A percentile compares a stretch with the other conserved stretches of the same genome.
Conservation (phyloP, 805 yeast species). For the Lipomyces orientalis region DNA sequence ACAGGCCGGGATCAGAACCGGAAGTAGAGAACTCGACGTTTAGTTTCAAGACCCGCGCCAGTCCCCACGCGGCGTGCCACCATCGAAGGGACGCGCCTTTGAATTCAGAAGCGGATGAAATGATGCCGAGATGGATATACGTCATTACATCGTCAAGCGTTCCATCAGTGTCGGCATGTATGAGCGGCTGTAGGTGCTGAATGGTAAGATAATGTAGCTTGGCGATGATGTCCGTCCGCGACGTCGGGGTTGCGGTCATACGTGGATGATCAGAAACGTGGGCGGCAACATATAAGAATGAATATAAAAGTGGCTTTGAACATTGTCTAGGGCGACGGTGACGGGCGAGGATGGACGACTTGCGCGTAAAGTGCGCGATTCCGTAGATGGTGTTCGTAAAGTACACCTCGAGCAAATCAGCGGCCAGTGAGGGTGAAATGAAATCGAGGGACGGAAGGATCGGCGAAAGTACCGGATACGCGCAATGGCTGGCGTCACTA, state of each 20-base stretch:
- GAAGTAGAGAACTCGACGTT: slow-evolving; percentile 39
- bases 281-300: slow-evolving; percentile 43
- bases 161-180: slow-evolving; percentile 39
- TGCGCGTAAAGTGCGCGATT: slow-evolving; percentile 41
- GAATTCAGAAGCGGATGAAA: slow-evolving; percentile 45
- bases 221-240: slow-evolving; percentile 40
- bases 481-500: slow-evolving; percentile 7
- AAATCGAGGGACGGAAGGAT: slow-evolving; percentile 36
- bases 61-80: slow-evolving; percentile 45
- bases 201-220: slow-evolving; percentile 39
- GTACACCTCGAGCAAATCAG: slow-evolving; percentile 43
- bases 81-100: slow-evolving; percentile 44
- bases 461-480: slow-evolving; percentile 41
- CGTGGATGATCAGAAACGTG: slow-evolving; percentile 44
- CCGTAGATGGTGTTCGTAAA: slow-evolving; percentile 43
- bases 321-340: slow-evolving; percentile 35
- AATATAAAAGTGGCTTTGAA: slow-evolving; percentile 39
- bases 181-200: slow-evolving; percentile 39
- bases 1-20: slow-evolving; percentile 22
- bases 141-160: slow-evolving; percentile 45
- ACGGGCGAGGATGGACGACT: slow-evolving; percentile 39
- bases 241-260: slow-evolving; percentile 42
- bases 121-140: slow-evolving; percentile 44
- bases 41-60: slow-evolving; percentile 44
- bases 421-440: slow-evolving; percentile 40